phyloP scores from a whole-genome alignment of 1,284 basidiomycete species.

The Ganoderma boninense region DNA sequence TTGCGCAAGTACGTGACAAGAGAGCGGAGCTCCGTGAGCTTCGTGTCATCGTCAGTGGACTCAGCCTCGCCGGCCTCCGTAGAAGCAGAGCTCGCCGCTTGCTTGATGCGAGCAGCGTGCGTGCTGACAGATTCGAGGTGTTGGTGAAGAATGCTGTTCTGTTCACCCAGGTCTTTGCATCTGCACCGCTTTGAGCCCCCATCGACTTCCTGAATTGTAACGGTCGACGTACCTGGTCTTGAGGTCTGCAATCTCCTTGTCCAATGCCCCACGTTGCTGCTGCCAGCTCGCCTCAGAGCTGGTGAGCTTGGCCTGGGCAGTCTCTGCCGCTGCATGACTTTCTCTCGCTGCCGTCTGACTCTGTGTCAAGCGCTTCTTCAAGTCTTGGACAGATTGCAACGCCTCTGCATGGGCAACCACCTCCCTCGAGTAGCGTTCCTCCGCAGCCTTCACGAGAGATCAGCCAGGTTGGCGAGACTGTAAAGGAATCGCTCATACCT shows the following conservation, averaged over 20 bases:
- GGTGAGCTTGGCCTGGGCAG: constrained; percentile 75
- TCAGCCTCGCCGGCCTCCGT: constrained; percentile 52
- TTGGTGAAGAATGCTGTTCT: constrained; percentile 83
- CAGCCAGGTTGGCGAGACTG: not conserved
- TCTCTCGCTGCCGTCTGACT: constrained; percentile 64
- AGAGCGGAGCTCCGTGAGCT: constrained; percentile 77
- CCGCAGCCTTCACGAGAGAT: constrained; percentile 62
- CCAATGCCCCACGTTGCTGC: constrained; percentile 77
- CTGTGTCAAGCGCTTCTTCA: constrained; percentile 69
- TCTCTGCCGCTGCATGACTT: constrained; percentile 68
- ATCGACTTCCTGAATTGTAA: not conserved
- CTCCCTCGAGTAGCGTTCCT: constrained; percentile 83
- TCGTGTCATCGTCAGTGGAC: constrained; percentile 61
- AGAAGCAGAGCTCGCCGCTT: constrained; percentile 65
- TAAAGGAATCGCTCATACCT: constrained; percentile 47
- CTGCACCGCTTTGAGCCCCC: constrained; percentile 46
- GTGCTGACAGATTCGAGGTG: constrained; percentile 88
- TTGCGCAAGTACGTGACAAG: constrained; percentile 87
- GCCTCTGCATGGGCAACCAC: constrained; percentile 86
- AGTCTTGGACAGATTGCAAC: constrained; percentile 72
- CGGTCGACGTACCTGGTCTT: constrained; percentile 62
- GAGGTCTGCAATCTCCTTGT: constrained; percentile 81
- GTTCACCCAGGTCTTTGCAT: constrained; percentile 77
- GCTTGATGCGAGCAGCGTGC: constrained; percentile 81
- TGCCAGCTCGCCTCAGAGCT: constrained; percentile 83